A percentile compares a stretch with the other conserved stretches of the same genome.
Evolutionary conservation across 2,329 filamentous ascomycete genomes (phyloP).

Genomic region (Cytospora paraplurivora): DNA sequence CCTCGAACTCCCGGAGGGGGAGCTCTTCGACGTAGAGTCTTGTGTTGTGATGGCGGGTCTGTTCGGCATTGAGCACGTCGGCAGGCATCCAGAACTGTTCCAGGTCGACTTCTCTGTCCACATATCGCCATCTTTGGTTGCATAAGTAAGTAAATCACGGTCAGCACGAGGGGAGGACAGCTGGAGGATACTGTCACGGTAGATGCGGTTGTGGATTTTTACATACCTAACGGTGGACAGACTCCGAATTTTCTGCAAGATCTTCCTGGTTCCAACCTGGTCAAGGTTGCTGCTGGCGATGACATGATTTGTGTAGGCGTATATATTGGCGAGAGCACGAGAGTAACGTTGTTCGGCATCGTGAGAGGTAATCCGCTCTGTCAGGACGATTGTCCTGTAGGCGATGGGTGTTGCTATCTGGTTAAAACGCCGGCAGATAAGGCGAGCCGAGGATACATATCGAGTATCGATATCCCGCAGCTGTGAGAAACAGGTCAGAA

Average conservation of each 20-base stretch:
- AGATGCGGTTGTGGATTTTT: not conserved
- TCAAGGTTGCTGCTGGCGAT: slow-evolving; percentile 45
- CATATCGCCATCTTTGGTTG: slow-evolving; percentile 43
- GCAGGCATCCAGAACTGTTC: slow-evolving; percentile 42
- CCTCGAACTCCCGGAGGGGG: slow-evolving; percentile 43
- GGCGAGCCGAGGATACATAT: slow-evolving; percentile 41
- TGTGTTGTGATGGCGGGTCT: slow-evolving; percentile 36
- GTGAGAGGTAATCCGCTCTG: slow-evolving; percentile 40
- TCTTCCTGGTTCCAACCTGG: slow-evolving; percentile 38
- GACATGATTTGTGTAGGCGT: slow-evolving; percentile 44
- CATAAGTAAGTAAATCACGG: slow-evolving; percentile 1
- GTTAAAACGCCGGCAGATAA: slow-evolving; percentile 44
- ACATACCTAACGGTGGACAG: slow-evolving; percentile 46
- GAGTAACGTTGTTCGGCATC: slow-evolving; percentile 40
- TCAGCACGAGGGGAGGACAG: not conserved
- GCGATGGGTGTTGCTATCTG: slow-evolving; percentile 46
- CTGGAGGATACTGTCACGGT: not conserved
- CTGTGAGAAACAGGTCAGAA: slow-evolving; percentile 34
- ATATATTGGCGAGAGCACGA: slow-evolving; percentile 40
- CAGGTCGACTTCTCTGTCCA: slow-evolving; percentile 36
- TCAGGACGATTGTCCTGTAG: slow-evolving; percentile 45
- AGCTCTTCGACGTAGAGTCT: slow-evolving; percentile 46
- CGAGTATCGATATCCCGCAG: slow-evolving; percentile 42
- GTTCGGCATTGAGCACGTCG: slow-evolving; percentile 40
- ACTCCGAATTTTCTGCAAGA: slow-evolving; percentile 41